Base-by-base conservation (phyloP, 164 flowering plant species). In the Vitis rotundifolia region DNA sequence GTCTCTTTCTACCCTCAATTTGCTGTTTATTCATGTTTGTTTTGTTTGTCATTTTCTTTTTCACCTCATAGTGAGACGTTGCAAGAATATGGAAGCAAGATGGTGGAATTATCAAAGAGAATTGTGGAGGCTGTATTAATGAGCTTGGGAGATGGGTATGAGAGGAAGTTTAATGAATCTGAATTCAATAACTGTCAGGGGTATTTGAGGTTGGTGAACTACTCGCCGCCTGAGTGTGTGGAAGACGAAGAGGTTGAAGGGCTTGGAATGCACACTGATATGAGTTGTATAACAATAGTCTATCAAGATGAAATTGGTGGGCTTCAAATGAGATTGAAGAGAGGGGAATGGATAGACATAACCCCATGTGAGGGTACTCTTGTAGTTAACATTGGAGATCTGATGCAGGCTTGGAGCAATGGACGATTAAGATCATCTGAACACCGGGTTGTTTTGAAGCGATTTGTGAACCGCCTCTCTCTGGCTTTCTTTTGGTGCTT, bases 321-420 rank as follows among this genome's bases (percentile, higher is more conserved):
- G 29, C 94, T 94, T 1, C 98, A 94, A 72, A 88, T 94, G 71
- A 84, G 88, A 73, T 90, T 93, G 7, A 82, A 78, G 75, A 87
- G 85, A 62, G 94, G 96, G 13, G 67, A 83, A 5, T 94, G 97
- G 97, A 71, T 90, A 76, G 89, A 94, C 64, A 84, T 94, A 68
- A 73, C 60, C 50, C 94, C 97, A 44, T 75, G 85, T 58, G 86
- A 87, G 61, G 88, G 86, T 22, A 78, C 86, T 9, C 79, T 94
- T 12, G 89, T 91, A 5, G 96, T 94, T 67, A 94, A 94, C 74
- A 69, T 94, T 31, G 98, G 98, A 0, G 98, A 94, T 67, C 60
- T 94, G 76, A 57, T 94, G 87, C 94, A 94, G 62, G 98, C 96
- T 47, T 94, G 98, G 97, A 91, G 96, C 77, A 94, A 94, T 75